Evolutionary conservation across 176 grass and related monocot species (phyloP), one percentile per base, ranked within the genome.

Genomic region (Themeda triandra): DNA sequence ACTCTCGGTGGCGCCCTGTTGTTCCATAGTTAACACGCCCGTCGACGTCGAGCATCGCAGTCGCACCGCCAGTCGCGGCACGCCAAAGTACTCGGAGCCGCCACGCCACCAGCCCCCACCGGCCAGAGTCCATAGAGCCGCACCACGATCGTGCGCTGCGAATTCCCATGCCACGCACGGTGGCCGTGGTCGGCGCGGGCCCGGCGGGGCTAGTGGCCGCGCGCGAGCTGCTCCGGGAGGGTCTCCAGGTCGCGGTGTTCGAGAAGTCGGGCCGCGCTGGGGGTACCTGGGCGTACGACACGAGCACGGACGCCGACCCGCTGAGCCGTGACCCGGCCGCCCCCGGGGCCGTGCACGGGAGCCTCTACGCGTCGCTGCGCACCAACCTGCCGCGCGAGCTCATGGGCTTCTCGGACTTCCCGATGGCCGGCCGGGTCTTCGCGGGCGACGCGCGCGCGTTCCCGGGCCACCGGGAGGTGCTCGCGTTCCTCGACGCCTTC

Each of bases 341-440:
- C 21, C 21, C 54, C 54, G 23, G 79, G 90, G 62, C 85, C 82
- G 30, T 87, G 72, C 80, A 90, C 70, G 80, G 87, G 30, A 98
- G 93, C 89, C 80, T 98, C 45, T 98, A 98, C 73, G 71, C 70
- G 31, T 98, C 93, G 15, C 93, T 98, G 51, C 91, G 87, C 85
- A 95, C 96, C 15, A 98, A 95, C 73, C 89, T 98, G 14, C 87
- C 96, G 1, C 89, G 91, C 25, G 96, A 98, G 80, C 60, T 53
- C 35, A 98, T 98, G 96, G 91, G 91, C 27, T 98, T 95, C 82
- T 76, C 90, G 11, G 96, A 93, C 68, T 98, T 92, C 83, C 96
- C 96, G 30, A 92, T 95, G 73, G 56, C 23, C 6, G 56, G 56
- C 6, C n/a, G 56, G 56, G 56, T 60, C 1, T 60, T 60, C 56